Base-by-base conservation (phyloP, 192 early-diverging fungal genomes). In the Coemansia aciculifera region DNA sequence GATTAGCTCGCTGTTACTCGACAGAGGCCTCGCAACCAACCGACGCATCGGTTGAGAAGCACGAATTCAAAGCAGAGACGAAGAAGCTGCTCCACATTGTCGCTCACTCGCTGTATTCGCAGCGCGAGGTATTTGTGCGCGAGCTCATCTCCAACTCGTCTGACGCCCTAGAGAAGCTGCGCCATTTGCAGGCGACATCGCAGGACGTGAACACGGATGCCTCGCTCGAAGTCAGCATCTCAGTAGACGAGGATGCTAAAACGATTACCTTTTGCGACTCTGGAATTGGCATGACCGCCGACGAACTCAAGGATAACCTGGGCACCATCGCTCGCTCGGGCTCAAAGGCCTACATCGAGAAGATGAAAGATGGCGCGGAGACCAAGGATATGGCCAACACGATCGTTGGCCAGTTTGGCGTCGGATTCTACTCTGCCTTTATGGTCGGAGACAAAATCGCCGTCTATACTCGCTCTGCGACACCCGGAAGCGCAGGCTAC, bases 271-370 rank as follows among this genome's bases (percentile, higher is more conserved):
- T 99, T 61, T 85, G 84, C 36, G 98, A 99, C 75, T 89, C 95
- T 15, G 98, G 98, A 69, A 87, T 99, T 51, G 98, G 98, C 49
- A 98, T 98, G 98, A 95, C 90, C 59, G 88, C 89, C 42, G 84
- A 92, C 37, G 90, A 96, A 59, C 86, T 99, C 27, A 89, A 90
- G 66, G 87, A 91, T 38, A 97, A 97, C 79, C 84, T 99, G 10
- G 98, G 98, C 43, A 98, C 97, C 5, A 96, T 99, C 83, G 98
- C 98, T 34, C 97, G 97, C 78, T 98, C 95, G 4, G 98, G 98
- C 8, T 98, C 98, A 2, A 84, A 92, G 64, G 86, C 89, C 17
- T 72, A 95, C 59, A 92, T 95, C 57, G 87, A 92, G 37, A 89
- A 95, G 67, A 86, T 79, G 69, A 71, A 75, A 56, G 68, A 87